Base-by-base conservation (phyloP, 1,284 basidiomycete genomes). In the Cryptococcus sp. region DNA sequence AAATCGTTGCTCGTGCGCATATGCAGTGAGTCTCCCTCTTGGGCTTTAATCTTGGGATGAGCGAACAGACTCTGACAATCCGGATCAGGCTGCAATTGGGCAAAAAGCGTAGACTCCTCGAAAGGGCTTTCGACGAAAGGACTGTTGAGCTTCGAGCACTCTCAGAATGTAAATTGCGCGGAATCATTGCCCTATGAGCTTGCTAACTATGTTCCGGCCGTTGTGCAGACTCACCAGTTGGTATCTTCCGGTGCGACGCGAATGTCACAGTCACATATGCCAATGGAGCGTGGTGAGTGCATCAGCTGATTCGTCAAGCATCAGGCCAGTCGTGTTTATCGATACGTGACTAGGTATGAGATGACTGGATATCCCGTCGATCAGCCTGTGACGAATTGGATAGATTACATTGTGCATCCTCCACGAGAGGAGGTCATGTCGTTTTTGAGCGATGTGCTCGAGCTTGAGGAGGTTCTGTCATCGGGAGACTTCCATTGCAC, bases 1-100 rank as follows among this genome's bases (percentile, higher is more conserved):
- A 82, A 59, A 66, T 82, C 31, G 66, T 82, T n/a, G 81, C 80
- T 11, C 70, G 81, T 3, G 74, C 72, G 25, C 64, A 74, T 58
- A 63, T 70, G 66, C 68, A 75, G 61, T 65, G 40, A 47, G 66
- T 62, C 27, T 20, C 15, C 27, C 31, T 35, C 31, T 35, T 35
- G 8, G 10, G 5, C 31, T 4, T 8, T 11, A 3, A 15, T 38
- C 45, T 31, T 53, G 8, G n/a, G n/a, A 17, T n/a, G 38, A 50
- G 16, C 27, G 31, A 49, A 15, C 20, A 13, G 23, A 8, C 19
- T 56, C 67, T 44, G 51, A 68, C 13, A 17, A 19, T 57, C 5
- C 31, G 16, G 20, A 16, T 16, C 39, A 63, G 65, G 51, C 58
- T 77, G 20, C 76, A 75, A 51, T 62, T 78, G 0, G 77, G 75